phyloP scores from a whole-genome alignment of 192 early-diverging fungal genomes.

The Radiomyces spectabilis region DNA sequence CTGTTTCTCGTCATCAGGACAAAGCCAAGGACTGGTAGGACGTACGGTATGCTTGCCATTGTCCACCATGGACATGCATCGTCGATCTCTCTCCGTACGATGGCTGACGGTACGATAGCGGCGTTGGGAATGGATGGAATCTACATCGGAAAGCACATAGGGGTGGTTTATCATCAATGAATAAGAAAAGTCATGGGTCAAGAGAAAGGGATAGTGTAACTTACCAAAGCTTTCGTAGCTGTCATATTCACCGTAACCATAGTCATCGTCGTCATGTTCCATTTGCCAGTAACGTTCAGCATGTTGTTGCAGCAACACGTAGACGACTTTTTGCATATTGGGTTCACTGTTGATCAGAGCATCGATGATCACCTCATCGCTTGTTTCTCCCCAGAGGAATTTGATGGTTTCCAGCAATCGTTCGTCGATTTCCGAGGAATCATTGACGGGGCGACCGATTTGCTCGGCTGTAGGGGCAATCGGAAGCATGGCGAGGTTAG shows the following conservation, averaged over 20 bases:
- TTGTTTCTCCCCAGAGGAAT: constrained; percentile 28
- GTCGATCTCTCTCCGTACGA: constrained; percentile 6
- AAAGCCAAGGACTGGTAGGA: constrained; percentile 6
- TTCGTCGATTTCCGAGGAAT: constrained; percentile 23
- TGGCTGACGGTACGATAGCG: constrained; percentile 13
- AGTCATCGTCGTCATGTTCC: constrained; percentile 24
- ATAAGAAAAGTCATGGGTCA: background rate
- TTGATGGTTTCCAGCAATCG: constrained; percentile 28
- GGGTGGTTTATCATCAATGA: background rate
- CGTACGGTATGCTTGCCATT: background rate
- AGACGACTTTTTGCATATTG: constrained; percentile 34
- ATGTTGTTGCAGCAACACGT: constrained; percentile 28
- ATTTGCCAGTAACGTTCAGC: constrained; percentile 28
- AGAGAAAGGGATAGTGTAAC: background rate
- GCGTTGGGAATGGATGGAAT: constrained; percentile 7
- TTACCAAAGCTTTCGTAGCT: background rate
- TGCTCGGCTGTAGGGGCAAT: constrained; percentile 21
- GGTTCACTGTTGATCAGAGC: constrained; percentile 24
- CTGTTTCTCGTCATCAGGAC: background rate
- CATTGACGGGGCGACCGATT: constrained; percentile 22
- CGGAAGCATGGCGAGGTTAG: constrained; percentile 15
- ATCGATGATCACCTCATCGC: constrained; percentile 18
- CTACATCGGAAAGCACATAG: background rate
- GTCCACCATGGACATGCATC: constrained; percentile 19
- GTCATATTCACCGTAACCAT: constrained; percentile 7